Evolutionary conservation across 2,329 filamentous ascomycete species (phyloP).

Genomic region (Didymella keratinophila): DNA sequence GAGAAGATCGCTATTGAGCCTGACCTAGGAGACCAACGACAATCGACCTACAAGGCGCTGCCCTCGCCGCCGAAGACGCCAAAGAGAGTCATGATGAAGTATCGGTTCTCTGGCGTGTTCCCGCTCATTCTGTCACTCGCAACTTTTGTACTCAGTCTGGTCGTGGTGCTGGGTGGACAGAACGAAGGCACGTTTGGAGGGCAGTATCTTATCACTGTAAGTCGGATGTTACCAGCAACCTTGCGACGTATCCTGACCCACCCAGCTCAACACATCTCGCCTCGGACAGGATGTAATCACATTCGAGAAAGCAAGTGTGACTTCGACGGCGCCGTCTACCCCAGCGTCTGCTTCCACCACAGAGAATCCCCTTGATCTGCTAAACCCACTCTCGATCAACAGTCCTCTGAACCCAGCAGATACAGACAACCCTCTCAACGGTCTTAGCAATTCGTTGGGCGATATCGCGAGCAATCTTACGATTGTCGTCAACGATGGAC

Average conservation of each 20-base stretch:
- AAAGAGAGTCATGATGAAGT: constrained; percentile 30
- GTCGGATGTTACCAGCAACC: background rate
- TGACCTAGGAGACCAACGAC: constrained; percentile 33
- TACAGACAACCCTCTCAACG: constrained; percentile 16
- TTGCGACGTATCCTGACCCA: constrained; percentile 4
- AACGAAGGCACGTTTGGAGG: constrained; percentile 21
- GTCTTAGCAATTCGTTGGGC: constrained; percentile 10
- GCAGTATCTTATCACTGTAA: constrained; percentile 32
- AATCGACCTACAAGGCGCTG: constrained; percentile 31
- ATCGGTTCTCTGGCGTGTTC: constrained; percentile 31
- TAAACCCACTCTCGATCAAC: constrained; percentile 22
- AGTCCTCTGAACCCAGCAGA: constrained; percentile 23
- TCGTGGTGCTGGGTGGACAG: constrained; percentile 30
- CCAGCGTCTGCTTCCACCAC: constrained; percentile 13
- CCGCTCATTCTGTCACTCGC: constrained; percentile 23
- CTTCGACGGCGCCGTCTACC: constrained; percentile 3
- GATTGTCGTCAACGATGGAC: constrained; percentile 20
- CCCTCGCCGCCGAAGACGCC: constrained; percentile 31
- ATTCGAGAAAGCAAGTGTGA: constrained; percentile 24
- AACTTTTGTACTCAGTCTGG: constrained; percentile 27
- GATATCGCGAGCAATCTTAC: constrained; percentile 22
- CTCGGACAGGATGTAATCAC: constrained; percentile 27
- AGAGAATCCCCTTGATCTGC: constrained; percentile 6
- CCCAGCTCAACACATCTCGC: constrained; percentile 28
- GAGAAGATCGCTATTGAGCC: constrained; percentile 28